A percentile compares a stretch with the other conserved stretches of the same genome.
Conservation (phyloP, 2,329 filamentous ascomycete genomes). For the Aspergillus nomiae region DNA sequence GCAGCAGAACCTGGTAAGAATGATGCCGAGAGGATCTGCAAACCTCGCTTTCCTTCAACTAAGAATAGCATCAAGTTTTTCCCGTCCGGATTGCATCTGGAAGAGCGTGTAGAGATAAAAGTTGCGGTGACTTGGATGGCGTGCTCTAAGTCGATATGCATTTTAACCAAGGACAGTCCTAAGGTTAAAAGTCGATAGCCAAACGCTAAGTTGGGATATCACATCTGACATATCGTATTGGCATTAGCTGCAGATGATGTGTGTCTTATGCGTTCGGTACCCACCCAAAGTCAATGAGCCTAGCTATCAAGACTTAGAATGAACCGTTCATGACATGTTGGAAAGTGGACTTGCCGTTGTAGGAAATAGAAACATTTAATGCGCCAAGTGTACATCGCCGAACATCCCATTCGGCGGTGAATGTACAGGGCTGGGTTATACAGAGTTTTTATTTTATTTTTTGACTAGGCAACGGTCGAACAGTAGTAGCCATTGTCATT, state of each 20-base stretch:
- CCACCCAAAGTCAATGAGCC: not conserved
- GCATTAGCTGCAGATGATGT: constrained; percentile 1
- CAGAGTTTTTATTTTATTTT: not conserved
- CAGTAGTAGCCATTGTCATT: not conserved
- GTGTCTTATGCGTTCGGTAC: not conserved
- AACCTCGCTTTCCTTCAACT: not conserved
- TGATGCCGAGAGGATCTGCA: not conserved
- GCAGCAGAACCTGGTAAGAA: not conserved
- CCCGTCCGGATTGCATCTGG: not conserved
- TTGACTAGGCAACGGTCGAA: not conserved
- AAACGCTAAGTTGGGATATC: not conserved
- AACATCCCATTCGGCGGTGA: not conserved
- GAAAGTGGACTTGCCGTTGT: not conserved
- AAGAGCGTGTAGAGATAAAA: not conserved
- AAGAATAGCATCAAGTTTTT: constrained; percentile 1
- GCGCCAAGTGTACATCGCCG: constrained; percentile 1
- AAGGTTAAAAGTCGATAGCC: constrained; percentile 9
- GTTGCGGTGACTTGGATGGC: not conserved
- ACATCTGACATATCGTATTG: constrained; percentile 4
- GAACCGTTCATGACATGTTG: not conserved
- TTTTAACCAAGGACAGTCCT: not conserved
- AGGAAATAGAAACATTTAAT: not conserved
- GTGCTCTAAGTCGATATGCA: not conserved
- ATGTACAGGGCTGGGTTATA: not conserved
- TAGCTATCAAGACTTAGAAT: not conserved